Evolutionary conservation across 2,329 filamentous ascomycete species (phyloP).

Genomic region (Colletotrichum scovillei): DNA sequence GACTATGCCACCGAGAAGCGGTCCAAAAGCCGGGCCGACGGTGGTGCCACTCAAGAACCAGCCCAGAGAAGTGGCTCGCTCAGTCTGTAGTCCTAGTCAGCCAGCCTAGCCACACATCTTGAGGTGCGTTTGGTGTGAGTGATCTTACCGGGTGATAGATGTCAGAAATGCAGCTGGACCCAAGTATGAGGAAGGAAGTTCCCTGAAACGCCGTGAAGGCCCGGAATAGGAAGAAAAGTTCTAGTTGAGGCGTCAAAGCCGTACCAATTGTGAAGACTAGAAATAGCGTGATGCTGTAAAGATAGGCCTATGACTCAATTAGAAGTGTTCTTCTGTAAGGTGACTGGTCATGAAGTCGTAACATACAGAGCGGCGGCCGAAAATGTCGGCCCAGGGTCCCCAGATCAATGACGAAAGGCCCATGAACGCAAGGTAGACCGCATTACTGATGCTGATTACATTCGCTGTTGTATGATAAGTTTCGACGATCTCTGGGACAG

Average conservation of each 20-base stretch:
- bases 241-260: slow-evolving; percentile 76
- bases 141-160: slow-evolving; percentile 51
- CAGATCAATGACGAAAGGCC: slow-evolving; percentile 76
- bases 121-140: no score
- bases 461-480: slow-evolving; percentile 74
- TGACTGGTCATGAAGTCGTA: not conserved
- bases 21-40: slow-evolving; percentile 77
- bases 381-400: slow-evolving; percentile 77
- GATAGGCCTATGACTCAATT: slow-evolving; percentile 57
- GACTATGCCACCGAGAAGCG: slow-evolving; percentile 80
- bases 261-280: slow-evolving; percentile 76
- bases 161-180: slow-evolving; percentile 67
- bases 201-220: slow-evolving; percentile 81
- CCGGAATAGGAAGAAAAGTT: slow-evolving; percentile 78
- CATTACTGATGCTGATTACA: slow-evolving; percentile 80
- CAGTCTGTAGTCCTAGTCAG: slow-evolving; percentile 49
- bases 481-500: slow-evolving; percentile 77
- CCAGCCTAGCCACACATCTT: not conserved
- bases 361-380: slow-evolving; percentile 67
- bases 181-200: slow-evolving; percentile 79
- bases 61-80: slow-evolving; percentile 77
- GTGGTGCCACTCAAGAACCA: slow-evolving; percentile 80
- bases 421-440: slow-evolving; percentile 79
- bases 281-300: slow-evolving; percentile 72
- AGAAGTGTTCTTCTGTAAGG: not conserved